phyloP scores from a whole-genome alignment of 768 basidiomycete genomes.

The Boletus rex-veris region DNA sequence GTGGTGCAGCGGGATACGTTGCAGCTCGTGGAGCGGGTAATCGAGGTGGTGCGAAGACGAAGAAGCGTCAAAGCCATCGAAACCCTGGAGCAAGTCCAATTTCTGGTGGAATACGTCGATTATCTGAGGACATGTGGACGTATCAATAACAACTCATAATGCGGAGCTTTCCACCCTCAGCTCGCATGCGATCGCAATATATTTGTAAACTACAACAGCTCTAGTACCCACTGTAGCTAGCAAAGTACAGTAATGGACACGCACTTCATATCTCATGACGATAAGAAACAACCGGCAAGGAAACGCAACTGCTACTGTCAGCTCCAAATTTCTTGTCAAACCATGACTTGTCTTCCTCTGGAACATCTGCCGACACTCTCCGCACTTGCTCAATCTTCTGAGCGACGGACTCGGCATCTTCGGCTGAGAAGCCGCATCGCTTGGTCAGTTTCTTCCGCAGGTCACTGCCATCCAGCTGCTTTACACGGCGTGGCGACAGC shows the following conservation, averaged over 20 bases:
- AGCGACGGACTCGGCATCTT: conserved; percentile 19
- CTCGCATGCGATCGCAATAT: not conserved
- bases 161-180: too few species aligned
- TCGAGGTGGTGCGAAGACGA: conserved; percentile 67
- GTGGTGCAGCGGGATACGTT: conserved; percentile 47
- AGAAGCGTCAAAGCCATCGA: conserved; percentile 90
- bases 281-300: conserved; percentile 13
- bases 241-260: not conserved
- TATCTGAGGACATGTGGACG: conserved; percentile 39
- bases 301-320: conserved; percentile 8
- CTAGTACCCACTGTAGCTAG: not conserved
- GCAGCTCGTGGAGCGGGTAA: conserved; percentile 66
- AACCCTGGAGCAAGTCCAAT: conserved; percentile 88
- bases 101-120: conserved; percentile 74
- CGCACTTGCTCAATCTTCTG: conserved; percentile 18
- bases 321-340: conserved; percentile 18
- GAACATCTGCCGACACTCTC: not conserved
- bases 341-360: conserved; percentile 17
- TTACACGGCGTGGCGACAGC: conserved; percentile 17
- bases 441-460: conserved; percentile 22
- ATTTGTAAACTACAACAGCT: conserved; percentile 1
- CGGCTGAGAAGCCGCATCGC: conserved; percentile 20
- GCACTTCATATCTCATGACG: not conserved
- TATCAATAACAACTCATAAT: not conserved
- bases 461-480: conserved; percentile 6